phyloP scores from a whole-genome alignment of 768 basidiomycete genomes.

The Boletales sp. region DNA sequence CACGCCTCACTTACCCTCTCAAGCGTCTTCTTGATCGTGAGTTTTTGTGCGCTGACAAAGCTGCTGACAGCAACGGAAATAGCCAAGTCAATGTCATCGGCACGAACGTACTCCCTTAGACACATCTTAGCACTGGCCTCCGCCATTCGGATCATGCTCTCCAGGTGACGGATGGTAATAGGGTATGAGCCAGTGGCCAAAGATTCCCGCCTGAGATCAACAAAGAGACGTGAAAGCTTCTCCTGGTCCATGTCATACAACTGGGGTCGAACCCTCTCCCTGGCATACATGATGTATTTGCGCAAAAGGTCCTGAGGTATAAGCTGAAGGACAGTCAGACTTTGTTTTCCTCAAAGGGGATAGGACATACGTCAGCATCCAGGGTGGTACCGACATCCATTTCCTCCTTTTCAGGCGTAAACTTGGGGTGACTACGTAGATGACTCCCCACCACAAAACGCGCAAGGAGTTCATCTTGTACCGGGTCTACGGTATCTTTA shows the following conservation, averaged over 20 bases:
- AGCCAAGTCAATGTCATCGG: constrained; percentile 95
- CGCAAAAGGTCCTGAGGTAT: constrained; percentile 95
- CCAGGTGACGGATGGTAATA: constrained; percentile 95
- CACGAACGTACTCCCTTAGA: constrained; percentile 89
- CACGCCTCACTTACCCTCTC: constrained; percentile 59
- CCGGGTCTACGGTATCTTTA: constrained; percentile 95
- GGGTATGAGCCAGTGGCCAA: constrained; percentile 98
- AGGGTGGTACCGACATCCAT: constrained; percentile 87
- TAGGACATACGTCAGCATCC: constrained; percentile 81
- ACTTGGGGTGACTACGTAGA: constrained; percentile 89
- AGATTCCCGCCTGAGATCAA: constrained; percentile 93
- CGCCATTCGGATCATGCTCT: constrained; percentile 99
- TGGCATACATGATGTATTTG: constrained; percentile 99
- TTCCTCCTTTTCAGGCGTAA: constrained; percentile 83
- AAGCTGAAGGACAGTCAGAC: constrained; percentile 49
- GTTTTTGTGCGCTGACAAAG: constrained; percentile 96
- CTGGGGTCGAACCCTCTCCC: constrained; percentile 90
- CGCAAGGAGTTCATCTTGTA: constrained; percentile 93
- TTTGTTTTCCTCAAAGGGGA: not conserved
- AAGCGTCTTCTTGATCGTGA: constrained; percentile 96
- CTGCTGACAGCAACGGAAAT: constrained; percentile 94
- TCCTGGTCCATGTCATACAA: constrained; percentile 94
- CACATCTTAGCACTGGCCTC: constrained; percentile 99
- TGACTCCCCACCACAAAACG: constrained; percentile 98
- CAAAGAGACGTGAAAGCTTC: constrained; percentile 90